Conservation (phyloP, 768 basidiomycete species). For the Kwoniella pini region DNA sequence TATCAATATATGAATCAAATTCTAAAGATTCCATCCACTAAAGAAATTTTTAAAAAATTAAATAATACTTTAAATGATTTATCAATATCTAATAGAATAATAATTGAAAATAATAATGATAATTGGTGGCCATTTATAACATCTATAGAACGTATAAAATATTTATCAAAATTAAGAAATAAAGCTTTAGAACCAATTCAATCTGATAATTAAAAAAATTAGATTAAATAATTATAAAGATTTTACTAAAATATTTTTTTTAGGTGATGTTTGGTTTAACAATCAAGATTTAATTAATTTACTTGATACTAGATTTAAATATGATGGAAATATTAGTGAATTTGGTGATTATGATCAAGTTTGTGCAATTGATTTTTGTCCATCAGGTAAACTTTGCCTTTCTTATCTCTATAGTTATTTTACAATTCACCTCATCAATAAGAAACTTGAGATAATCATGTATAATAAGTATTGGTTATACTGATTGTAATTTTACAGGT, state of each 20-base stretch:
- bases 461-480: too few relatives aligned
- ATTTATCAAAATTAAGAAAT: constrained; percentile 57
- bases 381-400: constrained; percentile 7
- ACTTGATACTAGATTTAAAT: constrained; percentile 30
- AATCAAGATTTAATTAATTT: constrained; percentile 57
- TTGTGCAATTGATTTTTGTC: constrained; percentile 57
- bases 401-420: too few relatives aligned
- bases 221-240: constrained; percentile 3
- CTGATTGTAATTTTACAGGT: not conserved
- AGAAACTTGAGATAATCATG: too few relatives aligned
- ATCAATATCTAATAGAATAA: constrained; percentile 50
- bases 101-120: constrained; percentile 40
- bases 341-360: constrained; percentile 55
- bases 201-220: constrained; percentile 47
- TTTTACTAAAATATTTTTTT: constrained; percentile 54
- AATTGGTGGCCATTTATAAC: constrained; percentile 30
- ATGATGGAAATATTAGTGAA: not conserved
- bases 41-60: constrained; percentile 48
- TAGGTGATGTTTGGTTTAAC: constrained; percentile 58
- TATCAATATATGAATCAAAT: constrained; percentile 57
- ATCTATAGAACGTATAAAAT: constrained; percentile 54
- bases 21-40: constrained; percentile 51
- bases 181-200: constrained; percentile 58
- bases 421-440: too few relatives aligned
- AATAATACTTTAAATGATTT: constrained; percentile 37